phyloP scores from a whole-genome alignment of 805 yeast genomes.

The Hanseniaspora lachancei region DNA sequence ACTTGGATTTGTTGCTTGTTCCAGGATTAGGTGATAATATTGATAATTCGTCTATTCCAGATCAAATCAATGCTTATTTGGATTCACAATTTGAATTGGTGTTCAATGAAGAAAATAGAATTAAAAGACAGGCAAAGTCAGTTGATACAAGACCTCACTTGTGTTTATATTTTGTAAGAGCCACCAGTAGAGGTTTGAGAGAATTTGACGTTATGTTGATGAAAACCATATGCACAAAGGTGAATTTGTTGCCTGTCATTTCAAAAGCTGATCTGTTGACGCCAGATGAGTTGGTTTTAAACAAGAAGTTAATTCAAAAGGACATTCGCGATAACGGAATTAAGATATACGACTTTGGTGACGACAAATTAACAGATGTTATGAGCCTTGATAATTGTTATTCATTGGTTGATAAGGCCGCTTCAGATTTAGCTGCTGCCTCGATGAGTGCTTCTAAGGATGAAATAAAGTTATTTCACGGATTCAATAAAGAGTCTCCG shows the following conservation, averaged over 20 bases:
- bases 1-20: constrained; percentile 50
- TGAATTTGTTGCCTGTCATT: constrained; percentile 73
- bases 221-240: constrained; percentile 54
- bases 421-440: background rate
- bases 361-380: constrained; percentile 31
- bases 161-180: constrained; percentile 61
- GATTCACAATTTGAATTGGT: constrained; percentile 61
- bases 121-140: constrained; percentile 57
- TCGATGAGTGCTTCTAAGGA: background rate
- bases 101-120: constrained; percentile 61
- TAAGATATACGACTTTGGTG: constrained; percentile 59
- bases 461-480: constrained; percentile 12
- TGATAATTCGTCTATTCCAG: constrained; percentile 42
- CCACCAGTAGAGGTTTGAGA: constrained; percentile 37
- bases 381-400: constrained; percentile 18
- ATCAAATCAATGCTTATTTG: constrained; percentile 43
- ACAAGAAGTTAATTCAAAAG: constrained; percentile 41
- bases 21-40: constrained; percentile 68
- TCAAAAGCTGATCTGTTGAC: constrained; percentile 73
- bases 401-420: constrained; percentile 14
- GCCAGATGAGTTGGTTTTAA: constrained; percentile 40
- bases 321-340: constrained; percentile 49
- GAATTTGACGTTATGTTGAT: constrained; percentile 52
- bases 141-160: constrained; percentile 66
- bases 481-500: constrained; percentile 15